Evolutionary conservation across 2,329 filamentous ascomycete species (phyloP), one percentile per base, ranked within the genome.

Genomic region (Massarina eburnea): DNA sequence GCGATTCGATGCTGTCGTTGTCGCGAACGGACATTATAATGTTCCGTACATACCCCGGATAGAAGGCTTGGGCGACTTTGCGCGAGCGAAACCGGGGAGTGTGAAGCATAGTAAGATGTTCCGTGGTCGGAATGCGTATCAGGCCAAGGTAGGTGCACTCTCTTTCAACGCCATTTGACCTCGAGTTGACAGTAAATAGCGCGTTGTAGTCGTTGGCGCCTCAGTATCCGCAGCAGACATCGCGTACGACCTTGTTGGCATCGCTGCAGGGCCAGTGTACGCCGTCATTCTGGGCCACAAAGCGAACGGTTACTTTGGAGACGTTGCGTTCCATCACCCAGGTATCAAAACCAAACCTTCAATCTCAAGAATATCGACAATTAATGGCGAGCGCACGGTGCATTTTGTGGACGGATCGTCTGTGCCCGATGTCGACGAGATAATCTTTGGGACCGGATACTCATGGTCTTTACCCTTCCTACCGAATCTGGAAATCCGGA

Each of bases 381-480:
- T 43, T 3, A 44, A 50, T 22, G 62, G 64, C 2, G 70, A 68
- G 0, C 65, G 75, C 18, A 78, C 74, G 1, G 78, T 85, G 0
- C 71, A 80, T 45, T 80, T 86, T 38, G 70, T 75, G 26, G 80
- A 86, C 50, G 82, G 82, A 2, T 76, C 71, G 1, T 70, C 61
- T 1, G 71, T 83, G 6, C 51, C 71, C 0, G 71, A 78, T 15
- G 78, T 87, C 12, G 84, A 88, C 61, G 61, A 80, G 54, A 73
- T 88, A 49, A 79, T 88, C 51, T 84, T 87, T 47, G 83, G 82
- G 18, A 88, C 84, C 0, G 84, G 84, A 0, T 86, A 85, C 61
- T 77, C 73, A 20, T 86, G 81, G 81, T 81, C 80, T 0, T 61
- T 86, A 0, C 83, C 82, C 0, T 86, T 85, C 58, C 46, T 67